Conservation (phyloP, 2,329 filamentous ascomycete species). For the Uncinocarpus reesii region DNA sequence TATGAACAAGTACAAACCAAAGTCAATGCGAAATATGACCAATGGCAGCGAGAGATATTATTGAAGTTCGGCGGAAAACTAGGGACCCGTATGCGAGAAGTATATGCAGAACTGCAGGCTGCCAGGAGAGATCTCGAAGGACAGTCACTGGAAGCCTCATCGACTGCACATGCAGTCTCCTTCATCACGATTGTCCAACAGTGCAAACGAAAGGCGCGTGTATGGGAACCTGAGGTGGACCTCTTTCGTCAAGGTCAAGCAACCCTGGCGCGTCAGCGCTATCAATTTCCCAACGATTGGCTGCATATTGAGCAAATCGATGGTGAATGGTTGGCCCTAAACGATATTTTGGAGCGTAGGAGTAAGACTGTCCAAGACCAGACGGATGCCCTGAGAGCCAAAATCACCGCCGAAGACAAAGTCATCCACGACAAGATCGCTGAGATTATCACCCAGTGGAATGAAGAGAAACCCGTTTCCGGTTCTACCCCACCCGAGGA, state of each 20-base stretch:
- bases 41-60: constrained; percentile 97
- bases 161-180: constrained; percentile 90
- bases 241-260: constrained; percentile 93
- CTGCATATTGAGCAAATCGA: constrained; percentile 92
- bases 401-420: constrained; percentile 88
- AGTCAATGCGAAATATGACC: constrained; percentile 97
- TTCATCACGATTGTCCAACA: constrained; percentile 98
- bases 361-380: constrained; percentile 94
- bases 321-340: constrained; percentile 86
- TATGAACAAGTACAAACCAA: constrained; percentile 98
- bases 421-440: constrained; percentile 79
- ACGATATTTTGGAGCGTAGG: constrained; percentile 84
- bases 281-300: constrained; percentile 91
- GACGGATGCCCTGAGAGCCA: constrained; percentile 84
- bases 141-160: constrained; percentile 85
- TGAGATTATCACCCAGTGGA: constrained; percentile 80
- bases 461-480: constrained; percentile 92
- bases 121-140: constrained; percentile 81
- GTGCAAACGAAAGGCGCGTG: constrained; percentile 84
- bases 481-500: constrained; percentile 84
- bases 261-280: constrained; percentile 79
- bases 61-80: constrained; percentile 85
- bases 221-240: constrained; percentile 92
- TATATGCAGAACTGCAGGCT: constrained; percentile 83
- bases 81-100: constrained; percentile 80